Evolutionary conservation across 2,329 filamentous ascomycete species (phyloP), one percentile per base, ranked within the genome.

Genomic region (Claviceps sp.): DNA sequence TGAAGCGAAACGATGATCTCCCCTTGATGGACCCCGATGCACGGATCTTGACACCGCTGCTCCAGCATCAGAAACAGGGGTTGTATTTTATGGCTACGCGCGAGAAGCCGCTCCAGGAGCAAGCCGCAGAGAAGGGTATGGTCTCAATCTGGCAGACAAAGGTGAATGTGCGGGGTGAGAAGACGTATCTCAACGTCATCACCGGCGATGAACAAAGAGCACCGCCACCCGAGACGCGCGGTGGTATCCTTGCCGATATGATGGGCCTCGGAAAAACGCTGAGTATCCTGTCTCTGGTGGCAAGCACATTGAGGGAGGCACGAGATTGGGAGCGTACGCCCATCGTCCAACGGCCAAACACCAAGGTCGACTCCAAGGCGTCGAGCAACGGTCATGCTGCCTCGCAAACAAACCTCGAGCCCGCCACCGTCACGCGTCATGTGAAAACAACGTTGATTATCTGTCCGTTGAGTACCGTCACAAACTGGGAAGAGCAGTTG

Each of bases 401-500:
- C 34, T 55, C 58, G 37, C 72, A 73, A 19, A 64, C 71, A 19
- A 63, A 66, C 1, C 64, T 81, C 17, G 72, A 68, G 2, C 65
- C 81, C 19, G 78, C 76, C 13, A 68, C 62, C 11, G 63, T 86
- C n/a, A 68, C 70, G 19, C 74, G 73, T 43, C 95, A 96, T 61
- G 81, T 80, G 5, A 85, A 82, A 61, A 82, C 87, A 0, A 97
- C 93, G 0, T 72, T 98, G 37, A 76, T 98, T 17, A 81, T 98
- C 16, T 94, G 87, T 52, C 93, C 93, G 1, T 76, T 96, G 2
- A 95, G 88, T 61, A 93, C 91, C 0, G 82, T 97, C 53, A 84
- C 85, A 26, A 98, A 97, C 62, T 98, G 93, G 93, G 85, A 91
- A 60, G 82, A 89, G 58, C 93, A 98, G 67, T 87, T 97, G 55